Evolutionary conservation across 192 early-diverging fungal species (phyloP).

Genomic region (Glomus cerebriforme): DNA sequence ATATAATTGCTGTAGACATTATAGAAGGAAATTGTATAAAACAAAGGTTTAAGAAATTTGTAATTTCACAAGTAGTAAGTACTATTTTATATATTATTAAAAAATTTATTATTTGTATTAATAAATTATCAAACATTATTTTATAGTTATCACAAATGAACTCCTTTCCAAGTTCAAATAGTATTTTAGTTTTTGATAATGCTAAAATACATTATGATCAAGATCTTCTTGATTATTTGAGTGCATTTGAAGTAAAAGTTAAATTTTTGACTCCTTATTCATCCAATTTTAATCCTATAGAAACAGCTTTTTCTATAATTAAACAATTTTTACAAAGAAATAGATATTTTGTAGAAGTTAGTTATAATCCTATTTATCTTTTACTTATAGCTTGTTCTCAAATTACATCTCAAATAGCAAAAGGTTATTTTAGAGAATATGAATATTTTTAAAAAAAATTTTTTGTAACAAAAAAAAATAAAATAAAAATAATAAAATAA

Average conservation of each 20-base stretch:
- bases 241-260: neutral
- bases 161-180: neutral
- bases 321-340: conserved; percentile 4
- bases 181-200: conserved; percentile 6
- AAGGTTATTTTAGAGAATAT: neutral
- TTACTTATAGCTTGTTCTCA: conserved; percentile 6
- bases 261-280: too few species aligned
- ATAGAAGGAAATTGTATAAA: conserved; percentile 10
- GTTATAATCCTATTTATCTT: neutral
- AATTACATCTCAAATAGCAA: conserved; percentile 7
- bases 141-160: conserved; percentile 1
- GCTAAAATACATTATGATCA: conserved; percentile 7
- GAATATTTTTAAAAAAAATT: neutral
- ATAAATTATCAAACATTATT: too few species aligned
- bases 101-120: too few species aligned
- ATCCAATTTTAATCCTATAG: too few species aligned
- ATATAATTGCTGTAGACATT: too few species aligned
- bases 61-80: conserved; percentile 6
- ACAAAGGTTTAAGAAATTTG: too few species aligned
- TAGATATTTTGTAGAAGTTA: conserved; percentile 3
- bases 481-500: too few species aligned
- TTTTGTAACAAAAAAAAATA: too few species aligned
- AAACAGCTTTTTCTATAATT: too few species aligned
- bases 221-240: neutral
- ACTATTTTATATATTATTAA: neutral